Evolutionary conservation across 306 rosid species (phyloP).

Genomic region (Vigna nakashimae): DNA sequence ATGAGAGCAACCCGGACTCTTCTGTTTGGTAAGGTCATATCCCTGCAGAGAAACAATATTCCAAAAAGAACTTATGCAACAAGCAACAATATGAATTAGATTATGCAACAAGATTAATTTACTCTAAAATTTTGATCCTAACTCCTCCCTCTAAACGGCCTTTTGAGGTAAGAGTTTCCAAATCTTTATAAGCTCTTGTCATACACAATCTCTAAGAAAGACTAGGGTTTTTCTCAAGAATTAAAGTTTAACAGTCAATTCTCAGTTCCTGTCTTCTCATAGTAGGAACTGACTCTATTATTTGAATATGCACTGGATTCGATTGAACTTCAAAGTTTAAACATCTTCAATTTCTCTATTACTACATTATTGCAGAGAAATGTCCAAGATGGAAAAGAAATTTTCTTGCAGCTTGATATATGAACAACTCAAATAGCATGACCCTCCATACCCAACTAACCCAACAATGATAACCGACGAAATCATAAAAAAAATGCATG

Average conservation of each 20-base stretch:
- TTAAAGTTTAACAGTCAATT: not conserved
- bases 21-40: slow-evolving; percentile 45
- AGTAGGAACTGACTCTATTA: slow-evolving; percentile 1
- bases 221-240: not conserved
- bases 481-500: not conserved
- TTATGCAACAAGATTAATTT: slow-evolving; percentile 14
- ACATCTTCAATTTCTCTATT: not conserved
- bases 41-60: slow-evolving; percentile 41
- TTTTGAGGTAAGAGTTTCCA: not conserved
- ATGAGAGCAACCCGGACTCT: slow-evolving; percentile 37
- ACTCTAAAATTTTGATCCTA: not conserved
- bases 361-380: not conserved
- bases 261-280: not conserved
- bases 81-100: slow-evolving; percentile 32
- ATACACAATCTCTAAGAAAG: not conserved
- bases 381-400: not conserved
- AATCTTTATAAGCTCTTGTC: no score
- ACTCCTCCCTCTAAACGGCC: not conserved
- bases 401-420: not conserved
- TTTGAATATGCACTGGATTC: slow-evolving; percentile 1
- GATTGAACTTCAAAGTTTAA: slow-evolving; percentile 8
- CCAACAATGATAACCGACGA: not conserved
- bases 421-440: not conserved
- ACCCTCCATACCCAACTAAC: slow-evolving; percentile 24
- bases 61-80: not conserved